phyloP scores from a whole-genome alignment of 345 rosid genomes.

The Dipteronia sinensis region DNA sequence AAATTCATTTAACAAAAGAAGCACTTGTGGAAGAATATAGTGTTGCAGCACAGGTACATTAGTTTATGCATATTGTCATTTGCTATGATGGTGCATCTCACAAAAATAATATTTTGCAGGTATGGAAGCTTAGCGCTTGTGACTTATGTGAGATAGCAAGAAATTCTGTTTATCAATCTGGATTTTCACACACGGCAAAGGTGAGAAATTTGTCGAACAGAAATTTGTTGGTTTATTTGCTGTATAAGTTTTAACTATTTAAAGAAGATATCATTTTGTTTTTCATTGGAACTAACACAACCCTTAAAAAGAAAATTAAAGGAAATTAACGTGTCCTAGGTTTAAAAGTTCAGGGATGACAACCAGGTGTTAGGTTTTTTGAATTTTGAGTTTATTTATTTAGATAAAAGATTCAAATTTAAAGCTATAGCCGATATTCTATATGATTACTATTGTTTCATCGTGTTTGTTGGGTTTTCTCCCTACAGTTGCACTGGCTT shows the following conservation, averaged over 20 bases:
- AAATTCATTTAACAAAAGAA: slow-evolving; percentile 61
- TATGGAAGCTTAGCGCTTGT: slow-evolving; percentile 58
- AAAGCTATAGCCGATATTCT: not conserved
- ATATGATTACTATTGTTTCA: not conserved
- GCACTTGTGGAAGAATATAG: slow-evolving; percentile 60
- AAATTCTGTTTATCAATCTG: slow-evolving; percentile 58
- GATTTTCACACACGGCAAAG: slow-evolving; percentile 49
- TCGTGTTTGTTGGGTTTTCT: not conserved
- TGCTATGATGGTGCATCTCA: not conserved
- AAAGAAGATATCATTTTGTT: not conserved
- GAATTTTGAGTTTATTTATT: not conserved
- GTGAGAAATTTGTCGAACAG: slow-evolving; percentile 23
- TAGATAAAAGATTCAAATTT: not conserved
- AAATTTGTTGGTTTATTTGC: not conserved
- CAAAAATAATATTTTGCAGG: slow-evolving; percentile 28
- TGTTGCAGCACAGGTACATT: slow-evolving; percentile 52
- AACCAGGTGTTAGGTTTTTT: not conserved
- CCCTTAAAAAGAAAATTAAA: not conserved
- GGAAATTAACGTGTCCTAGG: not conserved
- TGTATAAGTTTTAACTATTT: not conserved
- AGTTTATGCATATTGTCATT: not conserved
- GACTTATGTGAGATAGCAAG: slow-evolving; percentile 64
- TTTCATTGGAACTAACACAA: not conserved
- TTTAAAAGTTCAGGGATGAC: not conserved
- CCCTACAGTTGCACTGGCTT: slow-evolving; percentile 51